A percentile compares a stretch with the other conserved stretches of the same genome.
phyloP scores from a whole-genome alignment of 495 filamentous ascomycete species.

The Trichocladium antarcticum region DNA sequence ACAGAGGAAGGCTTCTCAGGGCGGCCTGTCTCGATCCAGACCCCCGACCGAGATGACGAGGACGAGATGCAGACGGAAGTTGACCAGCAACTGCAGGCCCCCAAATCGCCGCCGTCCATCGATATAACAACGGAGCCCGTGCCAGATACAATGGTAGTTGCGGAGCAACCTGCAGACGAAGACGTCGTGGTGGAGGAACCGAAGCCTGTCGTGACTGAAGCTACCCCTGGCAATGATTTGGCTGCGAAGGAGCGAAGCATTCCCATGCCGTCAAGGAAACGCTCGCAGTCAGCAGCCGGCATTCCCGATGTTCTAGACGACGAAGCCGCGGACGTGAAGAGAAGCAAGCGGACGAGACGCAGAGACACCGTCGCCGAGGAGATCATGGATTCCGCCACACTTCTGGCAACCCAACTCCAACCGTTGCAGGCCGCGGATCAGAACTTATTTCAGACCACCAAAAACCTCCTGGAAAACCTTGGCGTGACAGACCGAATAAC shows the following conservation, averaged over 20 bases:
- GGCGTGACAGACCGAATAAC: slow-evolving; percentile 46
- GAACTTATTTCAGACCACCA: slow-evolving; percentile 59
- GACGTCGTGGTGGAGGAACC: slow-evolving; percentile 5
- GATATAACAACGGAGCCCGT: background rate
- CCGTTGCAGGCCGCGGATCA: slow-evolving; percentile 60
- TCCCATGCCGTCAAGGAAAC: slow-evolving; percentile 41
- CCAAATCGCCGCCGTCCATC: background rate
- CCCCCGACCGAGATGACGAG: slow-evolving; percentile 26
- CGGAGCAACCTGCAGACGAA: slow-evolving; percentile 10
- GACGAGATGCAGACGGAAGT: slow-evolving; percentile 32
- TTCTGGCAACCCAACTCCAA: slow-evolving; percentile 60
- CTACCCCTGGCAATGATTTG: slow-evolving; percentile 11
- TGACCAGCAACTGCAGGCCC: slow-evolving; percentile 25
- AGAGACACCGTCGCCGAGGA: slow-evolving; percentile 67
- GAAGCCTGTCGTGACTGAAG: background rate
- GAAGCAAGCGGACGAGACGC: slow-evolving; percentile 74
- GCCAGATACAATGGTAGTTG: slow-evolving; percentile 3
- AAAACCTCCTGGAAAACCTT: slow-evolving; percentile 54
- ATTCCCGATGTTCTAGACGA: slow-evolving; percentile 44
- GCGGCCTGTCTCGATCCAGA: slow-evolving; percentile 25
- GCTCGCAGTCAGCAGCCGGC: slow-evolving; percentile 54
- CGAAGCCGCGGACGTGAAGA: slow-evolving; percentile 52
- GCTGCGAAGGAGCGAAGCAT: slow-evolving; percentile 22
- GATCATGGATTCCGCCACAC: slow-evolving; percentile 54
- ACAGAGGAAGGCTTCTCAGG: slow-evolving; percentile 24